Evolutionary conservation across 2,329 filamentous ascomycete species (phyloP), one percentile per base, ranked within the genome.

Genomic region (Ambrosiella beaveri): DNA sequence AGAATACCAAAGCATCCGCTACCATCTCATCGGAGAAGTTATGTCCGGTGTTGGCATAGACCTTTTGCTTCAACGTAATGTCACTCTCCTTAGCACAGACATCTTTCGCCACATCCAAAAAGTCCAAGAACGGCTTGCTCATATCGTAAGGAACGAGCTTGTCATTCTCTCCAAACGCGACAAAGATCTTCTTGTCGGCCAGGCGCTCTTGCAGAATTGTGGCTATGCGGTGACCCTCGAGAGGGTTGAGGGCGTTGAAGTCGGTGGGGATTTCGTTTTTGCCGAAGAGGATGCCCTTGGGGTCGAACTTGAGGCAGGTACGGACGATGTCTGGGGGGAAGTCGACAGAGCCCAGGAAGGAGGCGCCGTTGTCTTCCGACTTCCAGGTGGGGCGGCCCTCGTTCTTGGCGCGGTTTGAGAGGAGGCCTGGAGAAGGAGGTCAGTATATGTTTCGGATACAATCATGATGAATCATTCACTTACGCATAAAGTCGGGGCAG

Each of bases 401-500:
- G 41, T 83, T 73, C 4, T 79, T 74, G 0, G 91, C 91, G 9
- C 93, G 86, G 64, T 91, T 83, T 7, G 74, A 75, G 81, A 97
- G 85, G 13, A 97, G 68, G 17, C 68, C 76, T 78, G 7, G 39
- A 44, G 6, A 40, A 37, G 5, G 40, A 7, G 12, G 5, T 12
- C 37, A 38, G 27, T 27, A 27, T 27, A 27, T 27, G 27, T 27
- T 47, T 17, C n/a, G 44, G 8, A 47, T 47, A 13, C 15, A 19
- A 47, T 11, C 12, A 2, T 19, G 15, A 36, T 5, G 19, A 40
- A 35, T 4, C 9, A 37, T 35, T 8, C 11, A 73, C 68, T 71
- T 64, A 81, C 86, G 75, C 62, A 83, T 80, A 65, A 87, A 95
- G 69, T 98, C 91, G 0, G 90, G 88, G 68, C 89, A 95, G 1